Conservation (phyloP, 2,329 filamentous ascomycete genomes). For the Pseudocercospora pini-densiflorae region DNA sequence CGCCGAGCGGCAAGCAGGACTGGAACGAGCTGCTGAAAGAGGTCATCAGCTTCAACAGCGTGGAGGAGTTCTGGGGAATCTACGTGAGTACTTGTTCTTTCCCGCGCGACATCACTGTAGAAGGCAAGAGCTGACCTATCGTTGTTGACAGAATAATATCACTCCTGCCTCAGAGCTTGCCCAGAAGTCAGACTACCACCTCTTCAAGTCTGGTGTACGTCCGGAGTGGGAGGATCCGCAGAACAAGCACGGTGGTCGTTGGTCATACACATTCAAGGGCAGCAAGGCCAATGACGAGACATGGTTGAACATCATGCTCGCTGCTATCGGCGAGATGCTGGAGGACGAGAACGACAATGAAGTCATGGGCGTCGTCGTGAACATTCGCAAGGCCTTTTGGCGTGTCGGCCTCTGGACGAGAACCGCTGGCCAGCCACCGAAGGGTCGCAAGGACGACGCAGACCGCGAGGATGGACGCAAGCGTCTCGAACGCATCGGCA, state of each 20-base stretch:
- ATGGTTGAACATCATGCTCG: conserved; percentile 97
- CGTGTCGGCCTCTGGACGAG: conserved; percentile 97
- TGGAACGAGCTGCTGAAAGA: conserved; percentile 99
- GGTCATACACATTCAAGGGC: conserved; percentile 98
- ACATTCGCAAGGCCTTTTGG: conserved; percentile 98
- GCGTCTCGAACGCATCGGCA: conserved; percentile 81
- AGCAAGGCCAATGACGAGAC: conserved; percentile 95
- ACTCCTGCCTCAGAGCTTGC: conserved; percentile 93
- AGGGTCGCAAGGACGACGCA: conserved; percentile 63
- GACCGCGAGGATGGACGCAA: conserved; percentile 78
- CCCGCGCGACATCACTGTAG: background rate
- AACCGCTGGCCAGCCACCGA: conserved; percentile 79
- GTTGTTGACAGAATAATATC: conserved; percentile 83
- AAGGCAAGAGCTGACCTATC: conserved; percentile 19
- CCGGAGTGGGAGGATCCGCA: conserved; percentile 98
- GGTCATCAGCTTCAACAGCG: conserved; percentile 97
- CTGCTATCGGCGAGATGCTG: conserved; percentile 95
- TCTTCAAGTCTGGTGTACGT: conserved; percentile 96
- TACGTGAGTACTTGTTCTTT: conserved; percentile 70
- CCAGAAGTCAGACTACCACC: conserved; percentile 98
- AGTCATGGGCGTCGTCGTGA: conserved; percentile 99
- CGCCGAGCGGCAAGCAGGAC: conserved; percentile 91
- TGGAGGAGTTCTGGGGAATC: conserved; percentile 99
- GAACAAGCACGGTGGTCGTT: conserved; percentile 99
- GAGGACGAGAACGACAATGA: conserved; percentile 92